Evolutionary conservation across 148 eudicot genomes (phyloP), one percentile per base, ranked within the genome.

Genomic region (Vaccinium vitisidaea): DNA sequence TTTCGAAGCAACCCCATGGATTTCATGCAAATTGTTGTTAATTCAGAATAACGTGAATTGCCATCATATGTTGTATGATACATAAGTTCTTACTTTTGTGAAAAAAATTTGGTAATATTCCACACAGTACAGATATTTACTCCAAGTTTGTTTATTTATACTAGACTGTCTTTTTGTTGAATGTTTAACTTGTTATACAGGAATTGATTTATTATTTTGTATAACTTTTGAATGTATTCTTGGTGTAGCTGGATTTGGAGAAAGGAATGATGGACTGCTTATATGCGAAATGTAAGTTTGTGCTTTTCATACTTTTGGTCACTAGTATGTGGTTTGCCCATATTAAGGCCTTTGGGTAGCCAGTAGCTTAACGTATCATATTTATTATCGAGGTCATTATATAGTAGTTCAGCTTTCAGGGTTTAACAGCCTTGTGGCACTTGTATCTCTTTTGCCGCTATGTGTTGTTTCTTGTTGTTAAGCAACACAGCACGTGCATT

Each of bases 251-350:
- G 95, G 98, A 96, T 89, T 88, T 96, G 92, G 99, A 93, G 95
- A 93, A 94, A 85, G 99, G 91, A 83, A 96, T 96, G 99, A 92
- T 94, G 98, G 95, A 94, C 80, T 96, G 99, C 90, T 90, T 94
- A 78, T 96, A 96, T 88, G 98, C 98, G n/a, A 93, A 95, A 88
- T 95, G 98, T 95, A 90, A 93, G 98, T 92, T 80, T n/a, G 25
- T 61, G 39, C 74, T 69, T 27, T 69, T 27, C 74, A 12, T 69
- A 69, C 74, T 69, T 3, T 69, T 27, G 19, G 74, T 30, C 43
- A 69, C 39, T 69, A 69, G 36, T 32, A 32, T 32, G 36, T 32
- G 36, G 36, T 32, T 32, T 32, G 36, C 36, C 36, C 36, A 32
- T 32, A 32, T 32, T 32, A 32, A 43, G 49, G n/a, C 79, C 80